Evolutionary conservation across 2,329 filamentous ascomycete genomes (phyloP), one percentile per base, ranked within the genome.

Genomic region (Colletotrichum sublineola): DNA sequence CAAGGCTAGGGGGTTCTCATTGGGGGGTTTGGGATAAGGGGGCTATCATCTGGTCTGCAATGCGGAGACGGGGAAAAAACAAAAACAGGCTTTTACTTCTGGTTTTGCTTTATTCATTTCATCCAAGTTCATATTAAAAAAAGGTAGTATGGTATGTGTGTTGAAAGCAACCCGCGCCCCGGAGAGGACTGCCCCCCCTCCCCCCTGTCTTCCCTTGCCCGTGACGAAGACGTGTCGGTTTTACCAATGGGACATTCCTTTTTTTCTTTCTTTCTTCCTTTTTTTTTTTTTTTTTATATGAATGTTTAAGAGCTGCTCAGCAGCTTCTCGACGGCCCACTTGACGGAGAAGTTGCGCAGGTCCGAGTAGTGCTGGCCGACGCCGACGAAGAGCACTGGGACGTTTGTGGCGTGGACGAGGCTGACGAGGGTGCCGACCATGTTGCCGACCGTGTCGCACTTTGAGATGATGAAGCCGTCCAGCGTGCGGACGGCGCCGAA

Each of bases 361-460:
- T 92, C 90, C 52, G 88, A 91, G 78, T 92, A 92, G 78, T 92
- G 90, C 81, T 92, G 90, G 15, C 90, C 90, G 38, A 92, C 90
- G 69, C 89, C 96, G 76, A 99, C 88, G 80, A 99, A 99, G 14
- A 98, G 88, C 29, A 99, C 95, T 0, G 97, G 97, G 57, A 99
- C 97, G 38, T 96, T 94, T 4, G 97, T 99, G 3, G 96, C 96
- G 84, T 98, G 96, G 50, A 99, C 96, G 86, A 99, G 96, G 80
- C 94, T 97, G 74, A 99, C 96, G 75, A 99, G 86, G 3, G 96
- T 98, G 76, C 89, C 95, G 55, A 98, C 95, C 95, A 98, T 98
- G 84, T 98, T 96, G n/a, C 96, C 97, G 48, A 99, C 97, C 0
- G 96, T 99, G 84, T 99, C 96, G 81, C 96, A 98, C 83, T 99